A percentile compares a stretch with the other conserved stretches of the same genome.
These are phyloP conservation scores for Collariella sp. DNA, from an alignment of 495 filamentous ascomycete species.

Conservation along the genomic window DNA sequence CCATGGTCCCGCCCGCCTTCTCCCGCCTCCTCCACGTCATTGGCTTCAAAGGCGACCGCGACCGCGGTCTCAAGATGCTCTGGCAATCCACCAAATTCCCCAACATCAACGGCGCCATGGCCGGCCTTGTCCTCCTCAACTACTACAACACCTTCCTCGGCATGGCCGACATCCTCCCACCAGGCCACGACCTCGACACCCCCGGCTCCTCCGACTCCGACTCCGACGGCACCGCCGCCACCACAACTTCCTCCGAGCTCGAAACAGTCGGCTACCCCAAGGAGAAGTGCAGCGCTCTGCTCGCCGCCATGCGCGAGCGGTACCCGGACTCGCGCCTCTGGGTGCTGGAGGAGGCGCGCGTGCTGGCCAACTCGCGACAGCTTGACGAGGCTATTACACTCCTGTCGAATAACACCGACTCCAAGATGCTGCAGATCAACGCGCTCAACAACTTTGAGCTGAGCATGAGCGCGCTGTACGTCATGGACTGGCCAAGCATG, in stretches of 20 bases:
- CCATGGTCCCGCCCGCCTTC: constrained; percentile 87
- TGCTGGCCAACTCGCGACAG: constrained; percentile 58
- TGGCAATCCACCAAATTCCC: constrained; percentile 85
- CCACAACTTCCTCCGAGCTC: constrained; percentile 20
- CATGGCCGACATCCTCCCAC: constrained; percentile 78
- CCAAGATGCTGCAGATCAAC: constrained; percentile 76
- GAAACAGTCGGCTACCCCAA: constrained; percentile 60
- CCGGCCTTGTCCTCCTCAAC: constrained; percentile 67
- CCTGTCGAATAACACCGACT: constrained; percentile 48
- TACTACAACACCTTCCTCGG: constrained; percentile 83
- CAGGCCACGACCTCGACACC: constrained; percentile 43
- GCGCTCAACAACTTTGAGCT: constrained; percentile 77
- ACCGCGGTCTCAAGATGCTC: constrained; percentile 72
- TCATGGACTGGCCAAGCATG: constrained; percentile 63
- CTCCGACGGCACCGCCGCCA: not conserved
- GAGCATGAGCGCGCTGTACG: constrained; percentile 68
- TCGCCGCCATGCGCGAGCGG: constrained; percentile 62
- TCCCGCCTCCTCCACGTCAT: constrained; percentile 75
- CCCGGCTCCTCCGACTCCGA: constrained; percentile 14
- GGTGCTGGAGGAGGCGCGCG: constrained; percentile 81
- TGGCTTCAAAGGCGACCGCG: constrained; percentile 85
- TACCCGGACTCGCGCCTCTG: constrained; percentile 82
- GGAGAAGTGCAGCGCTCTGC: constrained; percentile 56
- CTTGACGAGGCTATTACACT: constrained; percentile 61
- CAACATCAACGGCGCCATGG: constrained; percentile 87